Evolutionary conservation across 768 basidiomycete genomes (phyloP).

Genomic region (Boletus pseudopeckii): DNA sequence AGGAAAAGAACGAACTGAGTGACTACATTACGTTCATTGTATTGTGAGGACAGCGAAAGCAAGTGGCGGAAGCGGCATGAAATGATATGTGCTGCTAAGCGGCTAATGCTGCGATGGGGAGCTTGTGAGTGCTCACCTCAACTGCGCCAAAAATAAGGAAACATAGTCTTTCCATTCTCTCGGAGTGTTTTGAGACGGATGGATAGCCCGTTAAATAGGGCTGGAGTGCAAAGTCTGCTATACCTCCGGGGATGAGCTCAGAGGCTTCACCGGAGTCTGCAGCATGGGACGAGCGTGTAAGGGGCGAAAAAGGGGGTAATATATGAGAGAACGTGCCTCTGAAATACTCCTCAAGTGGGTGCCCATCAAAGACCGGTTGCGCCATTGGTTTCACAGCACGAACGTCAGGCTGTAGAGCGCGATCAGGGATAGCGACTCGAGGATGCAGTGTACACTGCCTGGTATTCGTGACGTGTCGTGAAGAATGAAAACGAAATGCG

Average conservation of each 20-base stretch:
- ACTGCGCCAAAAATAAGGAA: slow-evolving; percentile 17
- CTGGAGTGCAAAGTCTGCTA: slow-evolving; percentile 32
- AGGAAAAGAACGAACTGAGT: slow-evolving; percentile 35
- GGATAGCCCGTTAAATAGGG: slow-evolving; percentile 10
- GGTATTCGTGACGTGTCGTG: slow-evolving; percentile 21
- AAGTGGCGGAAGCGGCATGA: neutral
- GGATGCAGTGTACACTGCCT: slow-evolving; percentile 22
- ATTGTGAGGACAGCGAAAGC: slow-evolving; percentile 10
- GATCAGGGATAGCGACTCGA: slow-evolving; percentile 8
- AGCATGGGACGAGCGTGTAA: slow-evolving; percentile 15
- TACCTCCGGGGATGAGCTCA: slow-evolving; percentile 56
- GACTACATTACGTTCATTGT: slow-evolving; percentile 30
- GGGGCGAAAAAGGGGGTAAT: neutral
- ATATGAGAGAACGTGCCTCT: slow-evolving; percentile 41
- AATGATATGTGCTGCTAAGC: slow-evolving; percentile 8
- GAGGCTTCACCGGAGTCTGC: slow-evolving; percentile 59
- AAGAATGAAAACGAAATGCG: slow-evolving; percentile 1
- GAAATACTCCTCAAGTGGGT: slow-evolving; percentile 72
- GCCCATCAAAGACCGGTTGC: slow-evolving; percentile 73
- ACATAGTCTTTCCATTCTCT: slow-evolving; percentile 28
- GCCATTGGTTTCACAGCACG: slow-evolving; percentile 48
- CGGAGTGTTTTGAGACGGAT: slow-evolving; percentile 16
- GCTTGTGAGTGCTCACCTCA: slow-evolving; percentile 36
- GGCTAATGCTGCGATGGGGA: slow-evolving; percentile 11
- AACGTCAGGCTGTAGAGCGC: neutral